Percentiles rank a stretch among this genome's conserved stretches.
Conservation (phyloP, 345 rosid genomes). For the Sonneratia caseolaris region DNA sequence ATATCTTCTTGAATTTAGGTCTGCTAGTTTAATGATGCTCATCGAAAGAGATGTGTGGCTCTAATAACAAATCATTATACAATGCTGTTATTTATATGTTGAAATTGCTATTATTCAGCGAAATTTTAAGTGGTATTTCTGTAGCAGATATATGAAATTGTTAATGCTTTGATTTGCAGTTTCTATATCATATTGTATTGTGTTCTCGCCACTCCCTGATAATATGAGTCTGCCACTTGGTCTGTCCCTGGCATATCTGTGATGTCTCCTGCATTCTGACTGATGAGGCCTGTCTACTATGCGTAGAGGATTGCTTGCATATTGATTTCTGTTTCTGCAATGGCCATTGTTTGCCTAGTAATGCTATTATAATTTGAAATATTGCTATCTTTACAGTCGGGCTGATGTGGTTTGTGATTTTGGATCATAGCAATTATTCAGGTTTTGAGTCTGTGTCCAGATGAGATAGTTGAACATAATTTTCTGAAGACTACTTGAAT, state of each 20-base stretch:
- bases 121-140: background rate
- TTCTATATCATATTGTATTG: background rate
- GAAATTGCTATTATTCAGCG: background rate
- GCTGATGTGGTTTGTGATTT: background rate
- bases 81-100: background rate
- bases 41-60: background rate
- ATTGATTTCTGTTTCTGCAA: background rate
- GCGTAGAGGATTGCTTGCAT: background rate
- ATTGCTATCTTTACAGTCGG: background rate
- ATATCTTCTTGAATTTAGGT: conserved; percentile 18
- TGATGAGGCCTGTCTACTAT: background rate
- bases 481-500: background rate
- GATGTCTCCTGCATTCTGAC: background rate
- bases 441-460: background rate
- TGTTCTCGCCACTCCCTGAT: no score
- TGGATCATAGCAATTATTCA: background rate
- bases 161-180: background rate
- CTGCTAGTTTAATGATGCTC: background rate
- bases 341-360: background rate
- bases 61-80: background rate
- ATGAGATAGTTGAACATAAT: background rate
- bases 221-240: no score
- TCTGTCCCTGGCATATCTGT: background rate
- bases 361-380: background rate
- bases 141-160: background rate